Evolutionary conservation across 1,284 basidiomycete genomes (phyloP).

Genomic region (Pseudozyma thailandica): DNA sequence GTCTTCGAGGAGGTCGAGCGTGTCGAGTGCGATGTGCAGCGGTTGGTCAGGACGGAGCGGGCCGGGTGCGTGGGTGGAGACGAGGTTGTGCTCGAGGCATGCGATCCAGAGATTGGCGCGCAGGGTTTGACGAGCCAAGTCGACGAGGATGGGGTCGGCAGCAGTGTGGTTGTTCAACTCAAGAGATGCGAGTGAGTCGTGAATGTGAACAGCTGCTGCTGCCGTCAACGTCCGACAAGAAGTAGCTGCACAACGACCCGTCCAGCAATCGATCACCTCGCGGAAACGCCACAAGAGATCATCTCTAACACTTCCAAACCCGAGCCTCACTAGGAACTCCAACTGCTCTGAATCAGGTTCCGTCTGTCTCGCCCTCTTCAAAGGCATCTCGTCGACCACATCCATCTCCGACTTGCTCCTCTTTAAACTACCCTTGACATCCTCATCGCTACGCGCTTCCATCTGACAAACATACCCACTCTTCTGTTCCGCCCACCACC

Average conservation of each 20-base stretch:
- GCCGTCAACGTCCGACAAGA: constrained; percentile 5
- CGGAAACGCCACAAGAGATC: constrained; percentile 9
- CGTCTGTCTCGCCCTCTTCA: constrained; percentile 4
- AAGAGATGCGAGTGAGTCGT: constrained; percentile 35
- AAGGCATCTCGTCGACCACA: not conserved
- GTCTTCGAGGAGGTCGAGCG: constrained; percentile 47
- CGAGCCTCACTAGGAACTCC: constrained; percentile 17
- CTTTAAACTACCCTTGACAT: not conserved
- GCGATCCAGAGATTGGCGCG: constrained; percentile 33
- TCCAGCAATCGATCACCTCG: constrained; percentile 13
- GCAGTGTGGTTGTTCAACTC: not conserved
- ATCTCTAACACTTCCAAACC: constrained; percentile 14
- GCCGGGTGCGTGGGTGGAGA: constrained; percentile 9
- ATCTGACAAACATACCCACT: constrained; percentile 34
- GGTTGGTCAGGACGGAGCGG: constrained; percentile 36
- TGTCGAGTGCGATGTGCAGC: constrained; percentile 42
- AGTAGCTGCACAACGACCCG: not conserved
- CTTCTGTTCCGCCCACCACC: constrained; percentile 41
- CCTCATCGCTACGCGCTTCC: constrained; percentile 6
- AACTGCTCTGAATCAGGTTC: constrained; percentile 4
- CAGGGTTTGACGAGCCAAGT: constrained; percentile 32
- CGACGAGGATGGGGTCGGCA: constrained; percentile 29
- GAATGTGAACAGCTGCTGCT: constrained; percentile 9
- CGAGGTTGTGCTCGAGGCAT: constrained; percentile 26
- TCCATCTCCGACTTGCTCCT: constrained; percentile 13